phyloP scores from a whole-genome alignment of 2,329 filamentous ascomycete species.

The Ceratocystis diversiconidia region DNA sequence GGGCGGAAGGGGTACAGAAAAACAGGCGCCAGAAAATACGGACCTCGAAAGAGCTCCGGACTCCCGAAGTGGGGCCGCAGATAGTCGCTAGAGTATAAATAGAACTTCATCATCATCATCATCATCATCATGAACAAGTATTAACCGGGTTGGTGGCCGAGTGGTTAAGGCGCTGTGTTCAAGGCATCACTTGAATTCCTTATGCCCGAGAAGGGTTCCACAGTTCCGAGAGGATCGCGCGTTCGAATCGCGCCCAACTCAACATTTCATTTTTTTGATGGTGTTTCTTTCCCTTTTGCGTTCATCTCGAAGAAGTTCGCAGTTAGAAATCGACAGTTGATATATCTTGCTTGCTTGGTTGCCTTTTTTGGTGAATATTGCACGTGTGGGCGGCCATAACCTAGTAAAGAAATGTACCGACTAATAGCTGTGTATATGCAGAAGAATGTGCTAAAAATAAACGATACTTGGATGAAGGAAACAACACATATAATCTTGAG shows the following conservation, averaged over 20 bases:
- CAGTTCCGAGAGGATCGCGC: conserved; percentile 18
- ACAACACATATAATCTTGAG: no score
- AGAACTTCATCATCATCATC: no score
- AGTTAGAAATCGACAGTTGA: neutral
- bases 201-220: conserved; percentile 18
- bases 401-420: no score
- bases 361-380: neutral
- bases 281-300: neutral
- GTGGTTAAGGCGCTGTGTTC: conserved; percentile 15
- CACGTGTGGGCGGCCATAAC: neutral
- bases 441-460: no score
- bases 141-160: conserved; percentile 16
- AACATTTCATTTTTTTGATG: conserved; percentile 10
- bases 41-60: no score
- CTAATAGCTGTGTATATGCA: no score
- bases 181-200: conserved; percentile 17
- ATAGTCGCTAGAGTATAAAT: no score
- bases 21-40: no score
- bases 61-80: no score
- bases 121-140: no score
- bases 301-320: neutral
- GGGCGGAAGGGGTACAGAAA: no score
- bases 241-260: conserved; percentile 19
- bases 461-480: no score
- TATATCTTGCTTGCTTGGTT: neutral